These are phyloP conservation scores for Saccharomyces hybrid DNA, from an alignment of 1,139 yeast genomes.

Conservation along the genomic window DNA sequence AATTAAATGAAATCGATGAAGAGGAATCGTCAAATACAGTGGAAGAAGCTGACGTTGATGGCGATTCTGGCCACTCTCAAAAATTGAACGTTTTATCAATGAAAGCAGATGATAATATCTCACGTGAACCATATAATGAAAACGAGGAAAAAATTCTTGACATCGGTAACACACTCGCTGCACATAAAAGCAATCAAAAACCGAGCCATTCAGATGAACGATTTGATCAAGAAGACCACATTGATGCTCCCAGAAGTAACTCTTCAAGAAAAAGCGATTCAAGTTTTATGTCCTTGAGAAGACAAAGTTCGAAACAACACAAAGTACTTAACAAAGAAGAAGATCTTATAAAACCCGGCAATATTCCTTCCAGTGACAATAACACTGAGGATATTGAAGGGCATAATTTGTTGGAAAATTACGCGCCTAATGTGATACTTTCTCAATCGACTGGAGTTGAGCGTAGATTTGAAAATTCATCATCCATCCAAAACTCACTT, in stretches of 20 bases:
- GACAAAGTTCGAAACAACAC: neutral
- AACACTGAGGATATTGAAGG: neutral
- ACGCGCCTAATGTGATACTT: slow-evolving; percentile 36
- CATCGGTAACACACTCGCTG: neutral
- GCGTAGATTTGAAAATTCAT: slow-evolving; percentile 33
- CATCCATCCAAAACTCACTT: slow-evolving; percentile 30
- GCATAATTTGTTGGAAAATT: slow-evolving; percentile 19
- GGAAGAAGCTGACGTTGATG: neutral
- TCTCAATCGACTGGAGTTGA: slow-evolving; percentile 48
- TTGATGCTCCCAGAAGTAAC: neutral
- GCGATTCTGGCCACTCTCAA: neutral
- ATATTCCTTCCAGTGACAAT: neutral
- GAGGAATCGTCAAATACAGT: neutral
- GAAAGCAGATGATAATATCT: neutral
- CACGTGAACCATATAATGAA: neutral
- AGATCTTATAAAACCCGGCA: neutral
- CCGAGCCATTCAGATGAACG: neutral
- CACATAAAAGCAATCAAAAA: neutral
- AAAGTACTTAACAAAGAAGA: neutral
- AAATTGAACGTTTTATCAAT: neutral
- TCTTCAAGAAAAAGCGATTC: neutral
- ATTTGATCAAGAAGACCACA: neutral
- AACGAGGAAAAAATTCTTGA: neutral
- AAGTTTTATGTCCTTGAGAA: neutral
- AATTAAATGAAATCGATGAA: neutral